Base-by-base conservation (phyloP, 169 alveolate genomes). In the Plasmodium gonderi region DNA sequence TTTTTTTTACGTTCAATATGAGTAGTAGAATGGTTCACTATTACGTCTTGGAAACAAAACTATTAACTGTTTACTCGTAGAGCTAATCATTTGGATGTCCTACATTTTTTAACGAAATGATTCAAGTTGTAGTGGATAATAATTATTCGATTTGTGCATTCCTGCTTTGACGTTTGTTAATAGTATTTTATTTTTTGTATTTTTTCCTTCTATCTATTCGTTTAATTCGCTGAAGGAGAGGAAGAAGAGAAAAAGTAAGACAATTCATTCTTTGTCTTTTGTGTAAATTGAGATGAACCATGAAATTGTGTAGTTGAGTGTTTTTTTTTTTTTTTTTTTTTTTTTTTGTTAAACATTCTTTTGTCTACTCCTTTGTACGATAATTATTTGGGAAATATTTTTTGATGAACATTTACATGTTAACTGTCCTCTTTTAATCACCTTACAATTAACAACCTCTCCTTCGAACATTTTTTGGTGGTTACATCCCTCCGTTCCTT, bases 81-180 rank as follows among this genome's bases (percentile, higher is more conserved):
- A 47, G 31, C 12, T 17, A 74, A 74, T 1, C 26, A 14, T 74
- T 74, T 33, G 17, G 42, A 14, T 26, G 49, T 36, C 49, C 11
- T 74, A 33, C 49, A 40, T 26, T 36, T 74, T 29, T 40, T 20
- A 29, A 47, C 38, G 81, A 40, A 38, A 40, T 31, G 31, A 5
- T 74, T 38, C 81, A 11, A 14, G 51, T 20, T 40, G 49, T 47
- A 74, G 26, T 74, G 49, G 60, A 74, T 74, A 74, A 20, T 14
- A 74, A 14, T 74, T 74, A 74, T 36, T 74, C 81, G 36, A 74
- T 74, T 36, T 4, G 31, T 38, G 64, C 17, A 74, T 74, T 40
- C 49, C 33, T 26, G 67, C 8, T 36, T 74, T 74, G 81, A 74
- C 36, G 23, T 74, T 74, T 23, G 60, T 40, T 36, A 20, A 38